phyloP scores from a whole-genome alignment of 2,329 filamentous ascomycete species.

The Clarireedia paspali region DNA sequence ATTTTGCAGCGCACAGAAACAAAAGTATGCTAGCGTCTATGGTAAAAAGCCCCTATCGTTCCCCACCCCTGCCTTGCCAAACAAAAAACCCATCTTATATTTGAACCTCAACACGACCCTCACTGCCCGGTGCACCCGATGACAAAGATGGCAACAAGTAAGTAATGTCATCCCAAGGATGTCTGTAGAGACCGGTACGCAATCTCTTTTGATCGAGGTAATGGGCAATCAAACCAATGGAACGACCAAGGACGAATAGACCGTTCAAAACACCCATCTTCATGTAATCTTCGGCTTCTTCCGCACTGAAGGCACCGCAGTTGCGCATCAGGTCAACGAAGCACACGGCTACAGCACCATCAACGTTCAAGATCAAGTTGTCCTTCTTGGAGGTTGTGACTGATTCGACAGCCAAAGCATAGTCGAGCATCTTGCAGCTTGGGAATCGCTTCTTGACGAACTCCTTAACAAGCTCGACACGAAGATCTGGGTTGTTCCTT shows the following conservation, averaged over 20 bases:
- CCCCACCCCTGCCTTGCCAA: slow-evolving; percentile 1
- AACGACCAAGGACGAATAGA: slow-evolving; percentile 94
- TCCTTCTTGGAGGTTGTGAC: slow-evolving; percentile 99
- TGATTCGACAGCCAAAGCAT: slow-evolving; percentile 93
- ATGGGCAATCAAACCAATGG: slow-evolving; percentile 98
- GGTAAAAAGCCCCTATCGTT: background rate
- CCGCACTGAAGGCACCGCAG: slow-evolving; percentile 90
- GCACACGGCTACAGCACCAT: slow-evolving; percentile 96
- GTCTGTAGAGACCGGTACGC: slow-evolving; percentile 95
- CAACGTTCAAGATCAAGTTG: slow-evolving; percentile 98
- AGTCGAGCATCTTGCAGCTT: slow-evolving; percentile 96
- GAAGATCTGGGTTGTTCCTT: slow-evolving; percentile 98
- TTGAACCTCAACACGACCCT: slow-evolving; percentile 86
- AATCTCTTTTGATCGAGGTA: slow-evolving; percentile 99
- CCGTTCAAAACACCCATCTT: slow-evolving; percentile 99
- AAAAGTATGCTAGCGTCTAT: background rate
- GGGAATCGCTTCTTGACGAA: slow-evolving; percentile 98
- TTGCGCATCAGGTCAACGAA: slow-evolving; percentile 97
- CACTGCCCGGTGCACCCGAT: slow-evolving; percentile 61
- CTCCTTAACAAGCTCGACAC: slow-evolving; percentile 99
- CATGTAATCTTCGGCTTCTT: slow-evolving; percentile 98
- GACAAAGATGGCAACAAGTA: slow-evolving; percentile 82
- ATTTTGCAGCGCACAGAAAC: background rate
- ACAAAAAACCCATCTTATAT: slow-evolving; percentile 34
- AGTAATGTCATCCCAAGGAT: slow-evolving; percentile 98